phyloP scores from a whole-genome alignment of 208 protist genomes.

The Trypanosoma cruzi region DNA sequence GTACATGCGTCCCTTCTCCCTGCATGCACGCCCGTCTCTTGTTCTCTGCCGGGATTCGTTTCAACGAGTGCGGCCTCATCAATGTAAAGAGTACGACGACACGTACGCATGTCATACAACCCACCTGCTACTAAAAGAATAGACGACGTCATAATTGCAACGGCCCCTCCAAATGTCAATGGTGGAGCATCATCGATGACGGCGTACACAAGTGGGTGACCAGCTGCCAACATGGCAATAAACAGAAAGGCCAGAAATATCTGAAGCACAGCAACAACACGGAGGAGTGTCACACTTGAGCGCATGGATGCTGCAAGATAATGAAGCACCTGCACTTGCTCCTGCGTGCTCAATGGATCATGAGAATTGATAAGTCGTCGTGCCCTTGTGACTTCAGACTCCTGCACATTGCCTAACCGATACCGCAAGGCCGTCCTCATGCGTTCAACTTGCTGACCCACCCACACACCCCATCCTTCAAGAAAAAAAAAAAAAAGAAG shows the following conservation, averaged over 20 bases:
- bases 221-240: slow-evolving; percentile 39
- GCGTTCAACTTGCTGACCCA: background rate
- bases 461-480: too few species aligned
- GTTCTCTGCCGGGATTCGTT: background rate
- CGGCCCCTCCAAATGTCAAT: slow-evolving; percentile 19
- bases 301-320: slow-evolving; percentile 56
- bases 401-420: slow-evolving; percentile 33
- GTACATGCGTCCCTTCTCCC: background rate
- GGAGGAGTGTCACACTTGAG: slow-evolving; percentile 37
- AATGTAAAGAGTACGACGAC: slow-evolving; percentile 30
- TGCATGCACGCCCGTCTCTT: background rate
- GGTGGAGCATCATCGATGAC: slow-evolving; percentile 27
- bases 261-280: slow-evolving; percentile 59
- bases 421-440: slow-evolving; percentile 47
- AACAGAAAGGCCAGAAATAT: slow-evolving; percentile 56
- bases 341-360: slow-evolving; percentile 58
- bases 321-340: slow-evolving; percentile 71
- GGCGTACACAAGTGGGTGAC: slow-evolving; percentile 45
- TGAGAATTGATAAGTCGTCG: slow-evolving; percentile 40
- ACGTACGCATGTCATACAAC: slow-evolving; percentile 28
- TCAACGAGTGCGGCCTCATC: slow-evolving; percentile 15
- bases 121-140: slow-evolving; percentile 31
- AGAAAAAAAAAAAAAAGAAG: too few species aligned
- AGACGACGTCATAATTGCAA: slow-evolving; percentile 29
- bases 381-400: slow-evolving; percentile 26